Evolutionary conservation across 192 early-diverging fungal genomes (phyloP).

Genomic region (Chytriomyces sp.): DNA sequence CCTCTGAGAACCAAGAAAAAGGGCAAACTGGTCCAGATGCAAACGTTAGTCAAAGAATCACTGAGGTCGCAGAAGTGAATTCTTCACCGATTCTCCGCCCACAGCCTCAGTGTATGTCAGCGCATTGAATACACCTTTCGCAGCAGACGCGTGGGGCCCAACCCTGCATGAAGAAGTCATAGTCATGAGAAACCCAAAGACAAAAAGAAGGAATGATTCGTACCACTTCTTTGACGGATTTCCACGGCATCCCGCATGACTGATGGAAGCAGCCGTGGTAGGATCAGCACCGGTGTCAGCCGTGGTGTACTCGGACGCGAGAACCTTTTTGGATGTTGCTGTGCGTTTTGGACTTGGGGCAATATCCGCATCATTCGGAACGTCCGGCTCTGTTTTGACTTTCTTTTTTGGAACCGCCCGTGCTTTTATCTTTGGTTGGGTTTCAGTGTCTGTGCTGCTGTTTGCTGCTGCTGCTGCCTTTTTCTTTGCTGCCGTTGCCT

Average conservation of each 20-base stretch:
- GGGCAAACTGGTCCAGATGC: slow-evolving; percentile 7
- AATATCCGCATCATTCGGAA: not conserved
- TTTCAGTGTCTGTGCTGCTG: not conserved
- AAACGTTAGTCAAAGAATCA: not conserved
- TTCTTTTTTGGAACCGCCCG: not conserved
- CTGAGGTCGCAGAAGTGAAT: not conserved
- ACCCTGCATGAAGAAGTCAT: not conserved
- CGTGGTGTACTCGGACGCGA: not conserved
- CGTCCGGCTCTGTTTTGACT: not conserved
- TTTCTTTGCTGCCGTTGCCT: not conserved
- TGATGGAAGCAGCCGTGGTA: not conserved
- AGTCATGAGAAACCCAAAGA: not conserved
- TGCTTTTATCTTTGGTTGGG: not conserved
- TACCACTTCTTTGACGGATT: too few relatives aligned
- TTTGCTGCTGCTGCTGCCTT: not conserved
- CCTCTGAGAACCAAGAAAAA: slow-evolving; percentile 43
- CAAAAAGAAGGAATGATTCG: not conserved
- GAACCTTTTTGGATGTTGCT: too few relatives aligned
- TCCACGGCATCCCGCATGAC: too few relatives aligned
- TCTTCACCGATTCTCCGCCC: slow-evolving; percentile 6
- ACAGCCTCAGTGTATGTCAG: slow-evolving; percentile 7
- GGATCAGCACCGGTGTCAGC: not conserved
- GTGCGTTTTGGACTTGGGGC: too few relatives aligned
- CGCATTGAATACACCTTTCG: slow-evolving; percentile 18
- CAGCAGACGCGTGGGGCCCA: slow-evolving; percentile 30